Evolutionary conservation across 768 basidiomycete genomes (phyloP).

Genomic region (Dacryopinax spathularia): DNA sequence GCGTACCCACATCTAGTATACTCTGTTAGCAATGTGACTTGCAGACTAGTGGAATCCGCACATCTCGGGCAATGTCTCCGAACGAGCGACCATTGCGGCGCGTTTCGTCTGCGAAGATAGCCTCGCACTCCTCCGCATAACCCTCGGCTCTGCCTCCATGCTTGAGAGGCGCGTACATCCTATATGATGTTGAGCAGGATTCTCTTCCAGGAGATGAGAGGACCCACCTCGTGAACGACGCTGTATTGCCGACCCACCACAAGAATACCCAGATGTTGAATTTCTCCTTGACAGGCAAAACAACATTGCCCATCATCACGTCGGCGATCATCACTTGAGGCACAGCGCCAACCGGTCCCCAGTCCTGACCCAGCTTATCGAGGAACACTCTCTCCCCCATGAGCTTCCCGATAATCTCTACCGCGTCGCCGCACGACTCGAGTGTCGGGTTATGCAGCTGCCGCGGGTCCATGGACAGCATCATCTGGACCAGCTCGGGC

Average conservation of each 20-base stretch:
- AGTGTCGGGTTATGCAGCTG: background rate
- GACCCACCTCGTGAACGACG: background rate
- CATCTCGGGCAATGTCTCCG: background rate
- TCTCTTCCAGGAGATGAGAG: background rate
- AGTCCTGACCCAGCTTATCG: background rate
- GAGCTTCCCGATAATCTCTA: background rate
- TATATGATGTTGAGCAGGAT: background rate
- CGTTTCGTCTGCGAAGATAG: background rate
- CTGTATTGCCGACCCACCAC: background rate
- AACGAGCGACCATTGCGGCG: background rate
- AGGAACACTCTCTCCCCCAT: background rate
- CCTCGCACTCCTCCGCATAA: background rate
- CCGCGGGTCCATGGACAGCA: background rate
- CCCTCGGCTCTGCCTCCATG: background rate
- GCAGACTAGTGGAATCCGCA: background rate
- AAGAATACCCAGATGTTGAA: background rate
- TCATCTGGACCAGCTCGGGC: background rate
- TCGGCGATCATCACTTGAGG: background rate
- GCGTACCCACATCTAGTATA: background rate
- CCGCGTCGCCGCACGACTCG: background rate
- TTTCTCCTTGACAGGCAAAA: background rate
- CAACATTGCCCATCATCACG: background rate
- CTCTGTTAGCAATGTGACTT: background rate
- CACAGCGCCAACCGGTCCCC: background rate
- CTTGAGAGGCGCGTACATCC: background rate